Percentiles rank a stretch among this genome's conserved stretches.
Conservation (phyloP, 345 rosid species). For the Stellera chamaejasme region DNA sequence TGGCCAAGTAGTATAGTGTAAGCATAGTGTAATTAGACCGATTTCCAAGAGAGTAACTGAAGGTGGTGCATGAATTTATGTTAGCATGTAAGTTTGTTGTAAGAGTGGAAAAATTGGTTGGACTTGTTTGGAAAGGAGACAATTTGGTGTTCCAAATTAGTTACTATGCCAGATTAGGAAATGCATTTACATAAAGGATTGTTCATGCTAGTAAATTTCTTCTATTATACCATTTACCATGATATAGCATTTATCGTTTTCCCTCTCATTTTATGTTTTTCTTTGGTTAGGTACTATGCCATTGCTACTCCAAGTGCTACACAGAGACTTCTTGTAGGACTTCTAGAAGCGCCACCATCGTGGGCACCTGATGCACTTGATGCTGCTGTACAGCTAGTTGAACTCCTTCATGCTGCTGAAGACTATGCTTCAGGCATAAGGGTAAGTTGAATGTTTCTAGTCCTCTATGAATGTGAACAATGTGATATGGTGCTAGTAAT, state of each 20-base stretch:
- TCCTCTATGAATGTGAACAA: background rate
- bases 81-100: no score
- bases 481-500: background rate
- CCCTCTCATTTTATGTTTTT: conserved; percentile 14
- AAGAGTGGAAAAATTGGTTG: no score
- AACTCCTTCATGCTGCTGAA: conserved; percentile 96
- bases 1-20: background rate
- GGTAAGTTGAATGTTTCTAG: conserved; percentile 36
- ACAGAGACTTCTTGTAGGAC: conserved; percentile 94
- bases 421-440: conserved; percentile 93
- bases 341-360: conserved; percentile 95
- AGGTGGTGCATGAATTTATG: no score
- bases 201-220: no score
- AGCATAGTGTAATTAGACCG: background rate
- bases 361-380: conserved; percentile 99
- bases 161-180: no score
- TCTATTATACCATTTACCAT: background rate
- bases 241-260: background rate
- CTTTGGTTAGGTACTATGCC: conserved; percentile 67
- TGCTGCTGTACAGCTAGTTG: conserved; percentile 99
- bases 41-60: background rate
- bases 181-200: no score
- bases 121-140: no score
- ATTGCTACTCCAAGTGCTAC: conserved; percentile 99
- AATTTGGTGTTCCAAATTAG: no score